These are phyloP conservation scores for Haberlea rhodopensis DNA, from an alignment of 257 asterid species.

Conservation along the genomic window DNA sequence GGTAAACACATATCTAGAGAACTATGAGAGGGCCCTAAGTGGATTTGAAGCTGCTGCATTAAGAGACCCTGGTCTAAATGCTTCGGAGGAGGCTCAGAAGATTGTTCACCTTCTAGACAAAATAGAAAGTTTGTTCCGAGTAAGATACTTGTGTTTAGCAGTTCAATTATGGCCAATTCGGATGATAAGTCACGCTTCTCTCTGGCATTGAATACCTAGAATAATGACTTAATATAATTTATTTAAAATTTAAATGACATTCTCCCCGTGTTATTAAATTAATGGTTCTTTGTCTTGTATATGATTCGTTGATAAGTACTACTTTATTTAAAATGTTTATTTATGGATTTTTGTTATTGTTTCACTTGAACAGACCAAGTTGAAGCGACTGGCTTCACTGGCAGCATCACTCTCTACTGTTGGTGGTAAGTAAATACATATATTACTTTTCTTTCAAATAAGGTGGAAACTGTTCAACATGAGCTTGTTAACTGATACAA, in stretches of 20 bases:
- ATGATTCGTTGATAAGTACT: conserved; percentile 5
- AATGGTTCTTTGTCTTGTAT: not conserved
- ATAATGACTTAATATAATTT: not conserved
- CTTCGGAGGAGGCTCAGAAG: conserved; percentile 67
- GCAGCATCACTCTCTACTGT: conserved; percentile 65
- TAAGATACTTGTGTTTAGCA: conserved; percentile 39
- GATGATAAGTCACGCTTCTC: not conserved
- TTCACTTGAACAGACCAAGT: conserved; percentile 68
- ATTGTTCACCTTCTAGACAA: conserved; percentile 71
- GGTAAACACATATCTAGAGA: conserved; percentile 90
- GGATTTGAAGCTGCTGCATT: conserved; percentile 98
- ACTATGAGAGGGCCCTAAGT: conserved; percentile 91
- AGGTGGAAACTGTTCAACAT: conserved; percentile 22
- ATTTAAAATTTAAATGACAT: too few relatives aligned
- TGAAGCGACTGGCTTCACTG: conserved; percentile 67
- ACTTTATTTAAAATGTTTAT: not conserved
- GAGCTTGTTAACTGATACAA: conserved; percentile 20
- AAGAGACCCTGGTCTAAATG: conserved; percentile 84
- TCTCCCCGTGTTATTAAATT: not conserved
- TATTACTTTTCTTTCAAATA: conserved; percentile 21
- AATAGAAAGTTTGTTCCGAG: conserved; percentile 59
- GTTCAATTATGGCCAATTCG: not conserved
- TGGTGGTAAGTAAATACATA: conserved; percentile 46
- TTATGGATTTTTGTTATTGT: conserved; percentile 15
- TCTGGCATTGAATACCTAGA: not conserved